phyloP scores from a whole-genome alignment of 2,329 filamentous ascomycete species.

The Phialophora verrucosa region DNA sequence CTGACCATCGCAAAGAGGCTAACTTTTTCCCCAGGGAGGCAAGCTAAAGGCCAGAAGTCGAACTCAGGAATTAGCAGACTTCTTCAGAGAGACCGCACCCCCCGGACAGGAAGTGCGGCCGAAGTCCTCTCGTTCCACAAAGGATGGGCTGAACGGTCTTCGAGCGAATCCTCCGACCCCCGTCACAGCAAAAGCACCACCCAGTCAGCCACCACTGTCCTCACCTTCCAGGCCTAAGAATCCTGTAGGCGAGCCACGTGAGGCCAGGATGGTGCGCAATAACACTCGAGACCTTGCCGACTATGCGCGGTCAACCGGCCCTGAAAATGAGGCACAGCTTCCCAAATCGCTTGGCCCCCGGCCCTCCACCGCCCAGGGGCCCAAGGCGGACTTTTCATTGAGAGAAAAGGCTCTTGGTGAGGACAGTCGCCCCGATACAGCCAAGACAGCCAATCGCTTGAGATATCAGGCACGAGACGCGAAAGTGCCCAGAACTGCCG shows the following conservation, averaged over 20 bases:
- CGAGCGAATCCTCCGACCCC: conserved; percentile 34
- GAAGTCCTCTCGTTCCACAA: conserved; percentile 31
- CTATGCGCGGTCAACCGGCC: conserved; percentile 85
- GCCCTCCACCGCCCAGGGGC: conserved; percentile 29
- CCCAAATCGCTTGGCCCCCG: conserved; percentile 34
- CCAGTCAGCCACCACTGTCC: conserved; percentile 16
- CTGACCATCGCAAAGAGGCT: conserved; percentile 21
- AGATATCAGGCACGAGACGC: conserved; percentile 75
- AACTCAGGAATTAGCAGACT: conserved; percentile 48
- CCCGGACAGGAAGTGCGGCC: conserved; percentile 38
- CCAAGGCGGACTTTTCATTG: conserved; percentile 8
- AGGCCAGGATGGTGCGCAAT: conserved; percentile 68
- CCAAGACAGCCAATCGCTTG: conserved; percentile 40
- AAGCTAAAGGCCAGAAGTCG: conserved; percentile 42
- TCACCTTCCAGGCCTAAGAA: conserved; percentile 40
- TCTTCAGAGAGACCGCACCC: conserved; percentile 47
- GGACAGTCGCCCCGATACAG: conserved; percentile 20
- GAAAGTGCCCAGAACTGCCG: conserved; percentile 64
- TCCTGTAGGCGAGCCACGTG: conserved; percentile 62
- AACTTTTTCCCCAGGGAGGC: conserved; percentile 25
- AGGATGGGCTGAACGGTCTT: conserved; percentile 36
- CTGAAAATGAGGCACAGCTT: conserved; percentile 54
- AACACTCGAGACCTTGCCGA: conserved; percentile 84
- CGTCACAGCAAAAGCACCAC: conserved; percentile 11
- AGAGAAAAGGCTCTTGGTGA: conserved; percentile 3